Conservation (phyloP, 1,284 basidiomycete species). For the Volvariella surrecta region DNA sequence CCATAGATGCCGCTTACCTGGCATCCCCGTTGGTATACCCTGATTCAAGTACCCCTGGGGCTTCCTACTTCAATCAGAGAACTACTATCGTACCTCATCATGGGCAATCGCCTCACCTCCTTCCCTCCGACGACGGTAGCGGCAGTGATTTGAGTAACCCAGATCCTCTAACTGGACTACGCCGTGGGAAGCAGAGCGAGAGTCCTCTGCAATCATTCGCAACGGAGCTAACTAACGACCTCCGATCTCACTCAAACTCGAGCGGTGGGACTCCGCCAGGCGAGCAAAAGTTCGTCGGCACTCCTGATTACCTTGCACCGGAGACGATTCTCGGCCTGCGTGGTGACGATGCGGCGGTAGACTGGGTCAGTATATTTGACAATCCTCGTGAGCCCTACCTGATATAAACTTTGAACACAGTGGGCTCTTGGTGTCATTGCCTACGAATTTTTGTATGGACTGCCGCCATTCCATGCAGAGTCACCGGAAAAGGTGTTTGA, state of each 20-base stretch:
- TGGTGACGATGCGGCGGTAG: constrained; percentile 92
- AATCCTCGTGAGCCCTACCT: constrained; percentile 1
- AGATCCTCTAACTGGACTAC: constrained; percentile 58
- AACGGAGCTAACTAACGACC: constrained; percentile 71
- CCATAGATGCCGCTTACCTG: constrained; percentile 76
- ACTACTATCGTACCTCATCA: constrained; percentile 46
- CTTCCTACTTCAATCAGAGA: constrained; percentile 78
- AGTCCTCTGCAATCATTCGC: constrained; percentile 79
- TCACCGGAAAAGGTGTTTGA: constrained; percentile 97
- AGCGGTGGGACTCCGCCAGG: constrained; percentile 59
- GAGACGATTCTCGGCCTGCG: constrained; percentile 95
- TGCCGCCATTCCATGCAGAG: constrained; percentile 97
- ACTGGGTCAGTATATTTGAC: constrained; percentile 64
- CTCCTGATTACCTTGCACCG: constrained; percentile 94
- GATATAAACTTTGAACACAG: no score
- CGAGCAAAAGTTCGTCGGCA: constrained; percentile 93
- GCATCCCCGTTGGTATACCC: constrained; percentile 62
- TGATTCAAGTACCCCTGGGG: constrained; percentile 35
- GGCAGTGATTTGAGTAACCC: constrained; percentile 74
- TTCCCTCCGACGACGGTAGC: constrained; percentile 68
- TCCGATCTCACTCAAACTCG: constrained; percentile 53
- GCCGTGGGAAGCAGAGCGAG: constrained; percentile 46
- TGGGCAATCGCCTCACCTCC: constrained; percentile 57
- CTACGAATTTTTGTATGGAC: constrained; percentile 96
- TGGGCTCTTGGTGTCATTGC: constrained; percentile 99